Evolutionary conservation across 2,329 filamentous ascomycete species (phyloP), one percentile per base, ranked within the genome.

Genomic region (Chrysosporium keratinophilum): DNA sequence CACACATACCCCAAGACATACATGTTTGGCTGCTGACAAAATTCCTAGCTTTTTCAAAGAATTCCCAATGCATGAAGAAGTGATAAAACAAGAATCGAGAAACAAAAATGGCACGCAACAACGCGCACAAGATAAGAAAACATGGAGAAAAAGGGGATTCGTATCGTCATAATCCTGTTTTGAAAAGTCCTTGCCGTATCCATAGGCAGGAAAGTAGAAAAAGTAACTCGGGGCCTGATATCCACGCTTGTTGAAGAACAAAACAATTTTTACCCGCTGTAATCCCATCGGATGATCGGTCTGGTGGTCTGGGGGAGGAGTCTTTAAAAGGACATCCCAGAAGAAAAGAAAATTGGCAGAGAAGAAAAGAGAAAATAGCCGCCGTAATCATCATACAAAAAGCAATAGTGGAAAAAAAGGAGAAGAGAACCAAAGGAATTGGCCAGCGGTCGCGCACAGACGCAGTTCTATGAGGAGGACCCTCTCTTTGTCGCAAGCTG

Each of bases 401-500:
- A 23, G n/a, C 9, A 46, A 31, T 15, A 17, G 15, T 9, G 5
- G 31, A 5, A 5, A 41, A 34, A 39, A 5, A 7, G 50, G 20
- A 51, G 50, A 34, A n/a, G n/a, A n/a, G n/a, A 55, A 50, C 10
- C 31, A 51, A 28, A 54, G 7, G 33, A 15, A 48, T 12, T n/a
- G 23, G 31, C 31, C 41, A 45, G 47, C 7, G 39, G 23, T 23
- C 4, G n/a, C 9, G 12, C 20, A 23, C 20, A 11, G 20, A 15
- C 11, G 3, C 10, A n/a, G n/a, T 10, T 10, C 19, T 43, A 51
- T 23, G 49, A 44, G 49, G 40, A 51, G 20, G 39, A 35, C 19
- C 37, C 47, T 42, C 52, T 40, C 44, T 69, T 64, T 40, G 65
- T 64, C 50, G 67, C 64, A 55, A 67, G 65, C 44, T 71, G 69